phyloP scores from a whole-genome alignment of 345 rosid genomes.

The Lumnitzera littorea region DNA sequence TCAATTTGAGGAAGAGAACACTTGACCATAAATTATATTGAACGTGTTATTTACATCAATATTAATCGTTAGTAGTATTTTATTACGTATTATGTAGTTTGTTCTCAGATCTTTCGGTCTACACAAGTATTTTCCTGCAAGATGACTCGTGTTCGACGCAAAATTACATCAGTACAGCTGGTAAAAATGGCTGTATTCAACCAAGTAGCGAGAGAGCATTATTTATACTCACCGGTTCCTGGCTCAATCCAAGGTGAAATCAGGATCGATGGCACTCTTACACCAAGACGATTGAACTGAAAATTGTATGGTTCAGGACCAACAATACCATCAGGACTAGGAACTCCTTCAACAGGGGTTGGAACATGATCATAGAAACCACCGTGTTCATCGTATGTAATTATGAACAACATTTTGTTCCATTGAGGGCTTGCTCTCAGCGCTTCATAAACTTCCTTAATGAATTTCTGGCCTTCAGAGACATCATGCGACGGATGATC shows the following conservation, averaged over 20 bases:
- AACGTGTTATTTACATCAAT: too few species aligned
- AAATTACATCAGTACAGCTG: too few species aligned
- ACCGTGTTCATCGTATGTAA: conserved; percentile 84
- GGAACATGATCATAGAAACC: conserved; percentile 91
- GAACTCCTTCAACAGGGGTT: conserved; percentile 65
- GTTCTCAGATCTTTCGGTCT: too few species aligned
- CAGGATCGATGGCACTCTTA: conserved; percentile 63
- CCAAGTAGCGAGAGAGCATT: background rate
- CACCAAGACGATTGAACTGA: conserved; percentile 75
- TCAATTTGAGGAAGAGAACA: too few species aligned
- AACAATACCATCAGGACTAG: conserved; percentile 67
- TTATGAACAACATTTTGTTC: conserved; percentile 56
- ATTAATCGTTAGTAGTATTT: too few species aligned
- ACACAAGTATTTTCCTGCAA: too few species aligned
- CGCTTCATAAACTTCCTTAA: conserved; percentile 76
- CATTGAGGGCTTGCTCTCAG: conserved; percentile 81
- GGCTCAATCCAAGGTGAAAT: conserved; percentile 86
- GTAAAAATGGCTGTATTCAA: background rate
- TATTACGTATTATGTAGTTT: too few species aligned
- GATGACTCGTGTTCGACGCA: too few species aligned
- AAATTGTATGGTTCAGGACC: conserved; percentile 58
- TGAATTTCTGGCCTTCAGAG: conserved; percentile 64
- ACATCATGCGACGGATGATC: conserved; percentile 84
- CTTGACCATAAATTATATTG: too few species aligned
- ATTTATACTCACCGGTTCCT: conserved; percentile 40